Base-by-base conservation (phyloP, 805 yeast genomes). In the Teunomyces atbi region DNA sequence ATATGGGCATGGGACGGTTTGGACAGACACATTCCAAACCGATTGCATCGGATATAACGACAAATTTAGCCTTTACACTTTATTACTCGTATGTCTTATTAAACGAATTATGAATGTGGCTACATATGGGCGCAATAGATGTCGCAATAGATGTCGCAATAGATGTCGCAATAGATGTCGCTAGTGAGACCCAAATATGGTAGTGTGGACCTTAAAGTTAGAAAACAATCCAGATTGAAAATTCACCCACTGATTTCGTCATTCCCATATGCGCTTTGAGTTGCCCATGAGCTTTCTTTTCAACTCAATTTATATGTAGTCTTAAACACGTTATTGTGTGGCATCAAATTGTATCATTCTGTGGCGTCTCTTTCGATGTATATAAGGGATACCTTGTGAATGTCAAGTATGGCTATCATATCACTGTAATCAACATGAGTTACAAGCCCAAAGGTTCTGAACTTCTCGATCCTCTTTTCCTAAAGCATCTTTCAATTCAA, bases 391-490 rank as follows among this genome's bases (percentile, higher is more conserved):
- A 12, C 30, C 15, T 28, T 12, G 5, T 11, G 10, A 19, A 23
- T 23, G 7, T 2, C 11, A 23, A 1, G 26, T 23, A 23, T 23
- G 11, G 2, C 26, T 23, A 30, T 30, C 7, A 6, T 6, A 13
- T 13, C 18, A 30, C 33, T 30, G 10, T 7, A 30, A 13, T 13
- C 15, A 30, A 29, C 12, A 42, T 42, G 45, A 13, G 38, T 6
- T 47, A 33, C 44, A 46, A 43, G 35, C 49, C 47, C 18, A 28
- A 44, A 5, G 52, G 48, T 11, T 41, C 45, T 13, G 50, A 49
- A 15, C 15, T 44, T 16, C 23, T 36, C 6, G 50, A 49, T 28
- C 52, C 52, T 2, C 39, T 46, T 33, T 36, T n/a, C 28, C 27
- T 36, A 11, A 36, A 36, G 15, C 13, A 36, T 6, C 28, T 36